Evolutionary conservation across 2,329 filamentous ascomycete species (phyloP), one percentile per base, ranked within the genome.

Genomic region (Keithomyces neogunnii): DNA sequence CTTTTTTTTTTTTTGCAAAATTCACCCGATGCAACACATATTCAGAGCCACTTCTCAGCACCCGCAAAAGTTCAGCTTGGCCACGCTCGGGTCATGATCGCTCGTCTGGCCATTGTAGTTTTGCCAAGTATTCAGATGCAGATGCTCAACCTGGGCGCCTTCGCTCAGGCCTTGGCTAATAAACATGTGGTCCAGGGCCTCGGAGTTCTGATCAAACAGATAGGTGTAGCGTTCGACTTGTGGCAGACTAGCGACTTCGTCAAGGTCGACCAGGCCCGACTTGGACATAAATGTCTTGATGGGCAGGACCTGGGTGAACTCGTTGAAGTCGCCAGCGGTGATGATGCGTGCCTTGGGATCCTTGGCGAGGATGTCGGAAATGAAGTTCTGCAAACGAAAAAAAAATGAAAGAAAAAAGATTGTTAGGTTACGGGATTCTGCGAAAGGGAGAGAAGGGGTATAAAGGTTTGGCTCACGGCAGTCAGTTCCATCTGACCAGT

Each of bases 91-190:
- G 60, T 89, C 85, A 62, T 88, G 85, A 62, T 88, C 85, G 48
- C 78, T 84, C 28, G 80, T 75, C 63, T 79, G 72, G 49, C 77
- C 77, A 32, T 70, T 74, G 53, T 66, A 74, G 32, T 71, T 67
- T 47, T 79, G 74, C 85, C 85, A 89, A 3, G 83, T 82, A 64
- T 87, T 88, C 48, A 88, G 70, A 67, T 88, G 85, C 30, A 88
- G 61, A 65, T 89, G 84, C 72, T 88, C 81, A 57, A 81, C 80
- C 59, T 71, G 65, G 13, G 73, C 66, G 3, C 65, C 61, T 31
- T 62, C 62, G 30, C 67, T 69, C 53, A 85, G 60, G 47, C 71
- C 71, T 30, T 74, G 70, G 61, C 80, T 85, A 51, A 86, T 75
- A 57, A 77, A 87, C 68, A 86, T 80, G 68, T 88, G 85, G 65